Evolutionary conservation across 768 basidiomycete species (phyloP).

Genomic region (Rhodotorula babjevae): DNA sequence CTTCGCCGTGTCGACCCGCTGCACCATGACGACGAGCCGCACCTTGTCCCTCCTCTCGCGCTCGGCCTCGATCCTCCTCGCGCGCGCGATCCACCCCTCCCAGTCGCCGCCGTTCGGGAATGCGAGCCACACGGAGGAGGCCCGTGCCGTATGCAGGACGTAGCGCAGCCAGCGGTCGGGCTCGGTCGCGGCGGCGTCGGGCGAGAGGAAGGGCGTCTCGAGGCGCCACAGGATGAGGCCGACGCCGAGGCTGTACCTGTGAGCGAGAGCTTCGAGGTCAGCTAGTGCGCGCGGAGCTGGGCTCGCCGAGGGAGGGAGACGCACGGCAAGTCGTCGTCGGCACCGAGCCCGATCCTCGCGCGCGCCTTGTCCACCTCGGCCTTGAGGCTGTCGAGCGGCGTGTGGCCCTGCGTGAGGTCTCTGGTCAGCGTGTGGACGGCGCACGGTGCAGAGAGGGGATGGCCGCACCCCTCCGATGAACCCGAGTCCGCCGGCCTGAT

Average conservation of each 20-base stretch:
- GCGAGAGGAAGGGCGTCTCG: slow-evolving; percentile 46
- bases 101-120: neutral
- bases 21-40: slow-evolving; percentile 61
- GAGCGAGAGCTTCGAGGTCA: neutral
- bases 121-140: slow-evolving; percentile 1
- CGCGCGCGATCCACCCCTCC: neutral
- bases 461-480: neutral
- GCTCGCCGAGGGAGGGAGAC: neutral
- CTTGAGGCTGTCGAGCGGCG: neutral
- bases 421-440: too few species aligned
- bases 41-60: slow-evolving; percentile 7
- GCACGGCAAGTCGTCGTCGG: slow-evolving; percentile 5
- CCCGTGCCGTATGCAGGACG: neutral
- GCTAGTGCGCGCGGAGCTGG: too few species aligned
- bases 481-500: slow-evolving; percentile 68
- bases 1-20: slow-evolving; percentile 59
- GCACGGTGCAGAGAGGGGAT: neutral
- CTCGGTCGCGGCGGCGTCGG: neutral
- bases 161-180: neutral
- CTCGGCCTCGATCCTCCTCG: neutral
- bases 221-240: slow-evolving; percentile 70
- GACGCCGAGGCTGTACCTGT: slow-evolving; percentile 56
- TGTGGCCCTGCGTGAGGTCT: neutral
- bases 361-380: slow-evolving; percentile 12
- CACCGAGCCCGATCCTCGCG: neutral